Conservation (phyloP, 306 rosid genomes). For the Quercus cerris region DNA sequence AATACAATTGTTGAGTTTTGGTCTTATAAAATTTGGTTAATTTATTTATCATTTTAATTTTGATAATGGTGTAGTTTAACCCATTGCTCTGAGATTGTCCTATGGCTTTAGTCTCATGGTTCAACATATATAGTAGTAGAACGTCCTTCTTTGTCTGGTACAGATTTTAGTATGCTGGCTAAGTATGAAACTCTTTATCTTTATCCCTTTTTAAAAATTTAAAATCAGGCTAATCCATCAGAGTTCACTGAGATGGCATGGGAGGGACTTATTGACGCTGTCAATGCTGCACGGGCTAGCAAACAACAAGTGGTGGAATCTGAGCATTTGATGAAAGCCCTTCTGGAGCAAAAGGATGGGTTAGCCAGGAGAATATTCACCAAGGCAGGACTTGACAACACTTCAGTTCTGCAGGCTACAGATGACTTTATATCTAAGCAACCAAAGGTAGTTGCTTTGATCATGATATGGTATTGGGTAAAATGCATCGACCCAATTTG, state of each 20-base stretch:
- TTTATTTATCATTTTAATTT: not conserved
- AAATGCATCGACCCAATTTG: too few species aligned
- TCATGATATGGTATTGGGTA: not conserved
- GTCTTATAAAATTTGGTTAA: not conserved
- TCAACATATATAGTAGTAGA: not conserved
- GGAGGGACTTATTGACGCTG: constrained; percentile 86
- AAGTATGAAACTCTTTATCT: not conserved
- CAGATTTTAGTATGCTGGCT: not conserved
- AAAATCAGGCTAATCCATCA: constrained; percentile 53
- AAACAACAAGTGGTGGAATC: constrained; percentile 91
- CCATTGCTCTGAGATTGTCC: not conserved
- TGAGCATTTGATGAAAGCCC: constrained; percentile 94
- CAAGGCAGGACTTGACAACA: constrained; percentile 89
- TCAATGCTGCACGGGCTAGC: constrained; percentile 70
- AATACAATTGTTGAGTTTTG: not conserved
- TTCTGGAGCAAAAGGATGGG: constrained; percentile 94
- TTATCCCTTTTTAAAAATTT: not conserved
- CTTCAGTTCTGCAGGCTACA: constrained; percentile 84
- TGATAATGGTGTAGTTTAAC: not conserved
- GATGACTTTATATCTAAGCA: constrained; percentile 78
- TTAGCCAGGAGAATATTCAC: constrained; percentile 83
- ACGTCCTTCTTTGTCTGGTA: not conserved
- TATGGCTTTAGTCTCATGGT: not conserved
- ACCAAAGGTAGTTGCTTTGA: constrained; percentile 59
- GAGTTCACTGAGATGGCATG: constrained; percentile 98